Base-by-base conservation (phyloP, 164 flowering plant genomes). In the Protea cynaroides region DNA sequence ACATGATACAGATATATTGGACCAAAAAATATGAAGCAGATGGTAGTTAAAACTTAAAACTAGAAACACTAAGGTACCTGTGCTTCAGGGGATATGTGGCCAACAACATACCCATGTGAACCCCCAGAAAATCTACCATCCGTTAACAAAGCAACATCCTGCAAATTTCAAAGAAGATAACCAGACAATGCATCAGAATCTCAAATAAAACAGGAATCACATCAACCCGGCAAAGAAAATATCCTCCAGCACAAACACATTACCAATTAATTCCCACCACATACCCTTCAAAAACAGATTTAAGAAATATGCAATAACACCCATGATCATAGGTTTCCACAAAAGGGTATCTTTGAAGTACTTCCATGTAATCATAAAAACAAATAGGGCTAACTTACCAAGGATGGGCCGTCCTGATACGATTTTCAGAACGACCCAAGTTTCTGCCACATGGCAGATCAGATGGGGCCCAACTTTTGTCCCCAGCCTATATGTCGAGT, bases 81-180 rank as follows among this genome's bases (percentile, higher is more conserved):
- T 18, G 99, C 99, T 79, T 94, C 99, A 38, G 99, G 99, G 78
- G 92, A 86, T 71, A 94, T 77, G 62, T 94, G 99, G 10, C 99
- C 99, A 58, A 94, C 95, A 68, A 91, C 97, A 77, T 78, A 94
- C 47, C 97, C 97, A 79, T 91, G 99, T 60, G 99, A 94, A 43
- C 96, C 96, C 69, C 99, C 99, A 37, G 99, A 88, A 78, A 91
- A 94, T 65, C 97, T 80, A 61, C 97, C 99, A 79, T 94, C 99
- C 10, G 99, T 94, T 66, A 94, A 63, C 74, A 94, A 74, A 1
- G 99, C 99, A 77, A 78, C 85, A 4, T 94, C 97, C 96, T 91
- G 90, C 78, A 71, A 52, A 10, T 53, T 63, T 36, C 22, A 58
- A 62, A 61, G 52, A 40, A 46, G 65, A 65, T 24, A 59, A 37